A percentile compares a stretch with the other conserved stretches of the same genome.
phyloP scores from a whole-genome alignment of 495 filamentous ascomycete genomes.

The Penicillium chermesinum region DNA sequence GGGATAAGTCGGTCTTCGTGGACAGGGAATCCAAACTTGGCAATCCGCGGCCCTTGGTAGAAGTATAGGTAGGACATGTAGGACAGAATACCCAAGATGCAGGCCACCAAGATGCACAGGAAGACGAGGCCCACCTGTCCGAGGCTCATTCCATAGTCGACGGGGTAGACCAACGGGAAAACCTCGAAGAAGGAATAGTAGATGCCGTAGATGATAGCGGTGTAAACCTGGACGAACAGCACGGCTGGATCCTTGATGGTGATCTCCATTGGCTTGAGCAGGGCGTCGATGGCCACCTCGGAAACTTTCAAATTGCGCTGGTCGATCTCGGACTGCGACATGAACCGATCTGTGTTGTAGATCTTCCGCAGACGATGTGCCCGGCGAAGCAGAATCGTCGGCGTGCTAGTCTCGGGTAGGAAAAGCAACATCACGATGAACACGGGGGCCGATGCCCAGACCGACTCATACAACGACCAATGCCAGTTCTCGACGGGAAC shows the following conservation, averaged over 20 bases:
- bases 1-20: slow-evolving; percentile 53
- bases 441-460: slow-evolving; percentile 41
- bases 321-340: slow-evolving; percentile 48
- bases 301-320: slow-evolving; percentile 42
- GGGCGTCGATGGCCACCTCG: slow-evolving; percentile 49
- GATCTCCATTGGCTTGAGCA: slow-evolving; percentile 60
- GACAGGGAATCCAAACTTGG: slow-evolving; percentile 36
- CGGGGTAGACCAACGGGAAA: slow-evolving; percentile 67
- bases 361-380: slow-evolving; percentile 48
- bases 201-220: slow-evolving; percentile 60
- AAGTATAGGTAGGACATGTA: slow-evolving; percentile 52
- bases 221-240: slow-evolving; percentile 58
- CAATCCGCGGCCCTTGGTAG: slow-evolving; percentile 48
- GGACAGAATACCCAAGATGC: slow-evolving; percentile 45
- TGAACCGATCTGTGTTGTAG: slow-evolving; percentile 35
- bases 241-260: slow-evolving; percentile 59
- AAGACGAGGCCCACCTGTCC: slow-evolving; percentile 62
- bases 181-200: slow-evolving; percentile 70
- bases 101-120: slow-evolving; percentile 55
- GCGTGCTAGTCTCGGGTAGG: slow-evolving; percentile 53
- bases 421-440: slow-evolving; percentile 50
- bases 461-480: slow-evolving; percentile 49
- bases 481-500: slow-evolving; percentile 51
- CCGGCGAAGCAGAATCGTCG: slow-evolving; percentile 55
- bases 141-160: slow-evolving; percentile 56